Base-by-base conservation (phyloP, 1,284 basidiomycete species). In the Filobasidium uniguttulatum region DNA sequence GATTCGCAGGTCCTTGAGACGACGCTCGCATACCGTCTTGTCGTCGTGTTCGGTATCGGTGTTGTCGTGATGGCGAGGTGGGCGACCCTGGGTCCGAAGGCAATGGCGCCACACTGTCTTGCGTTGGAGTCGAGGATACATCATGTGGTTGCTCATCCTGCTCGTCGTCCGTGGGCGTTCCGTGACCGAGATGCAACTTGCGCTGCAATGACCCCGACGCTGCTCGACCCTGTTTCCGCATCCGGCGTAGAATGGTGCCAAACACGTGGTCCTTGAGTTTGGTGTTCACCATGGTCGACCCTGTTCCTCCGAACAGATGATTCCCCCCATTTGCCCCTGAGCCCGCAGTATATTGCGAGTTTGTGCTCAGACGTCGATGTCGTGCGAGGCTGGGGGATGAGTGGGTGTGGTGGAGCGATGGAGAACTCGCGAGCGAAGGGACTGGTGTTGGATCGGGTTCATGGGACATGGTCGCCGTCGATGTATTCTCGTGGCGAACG, bases 211-310 rank as follows among this genome's bases (percentile, higher is more conserved):
- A 7, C 17, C 19, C 35, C 47, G 40, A 49, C 51, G 46, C 50
- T 35, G 35, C 58, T 58, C 19, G 50, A 57, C 50, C 62, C 63
- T 45, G 62, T 56, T 61, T 65, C 31, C 60, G 57, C 28, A 87
- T 77, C 28, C 81, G 75, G 41, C 80, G 78, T 53, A 94, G 71
- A 28, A 94, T 80, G 12, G 84, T 83, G 49, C 79, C 83, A 64
- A 96, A 90, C 40, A 96, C 85, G 57, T 91, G 87, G 61, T 94
- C 88, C 68, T 89, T 90, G 52, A 96, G 72, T 65, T 80, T 85
- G 36, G 83, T 87, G 66, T 96, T 94, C 50, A 94, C 89, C 40
- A 81, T 78, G 1, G 90, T 94, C 14, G 85, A 87, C 0, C 90
- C 90, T 1, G 81, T 85, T 3, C 90, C 90, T 33, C 83, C 84